Percentiles rank a stretch among this genome's conserved stretches.
These are phyloP conservation scores for Marvania coccoides DNA, from an alignment of 139 green algal genomes.

Conservation along the genomic window DNA sequence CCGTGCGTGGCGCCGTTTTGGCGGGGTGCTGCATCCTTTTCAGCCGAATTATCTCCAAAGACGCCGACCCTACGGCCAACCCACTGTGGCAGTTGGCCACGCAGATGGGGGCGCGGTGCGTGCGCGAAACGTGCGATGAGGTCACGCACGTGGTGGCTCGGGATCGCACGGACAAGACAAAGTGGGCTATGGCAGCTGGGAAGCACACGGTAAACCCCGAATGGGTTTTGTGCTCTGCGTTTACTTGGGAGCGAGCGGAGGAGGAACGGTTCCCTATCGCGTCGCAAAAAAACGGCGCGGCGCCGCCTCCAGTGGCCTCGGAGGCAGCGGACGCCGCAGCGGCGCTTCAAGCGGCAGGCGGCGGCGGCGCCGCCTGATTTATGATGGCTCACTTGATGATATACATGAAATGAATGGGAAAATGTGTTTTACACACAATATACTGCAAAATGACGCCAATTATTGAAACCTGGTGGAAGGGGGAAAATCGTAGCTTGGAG, in stretches of 20 bases:
- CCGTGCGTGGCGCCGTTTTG: conserved; percentile 30
- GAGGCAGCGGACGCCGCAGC: not conserved
- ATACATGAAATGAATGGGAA: not conserved
- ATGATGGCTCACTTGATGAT: not conserved
- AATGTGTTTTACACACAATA: not conserved
- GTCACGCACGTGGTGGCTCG: conserved; percentile 65
- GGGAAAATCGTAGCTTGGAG: not conserved
- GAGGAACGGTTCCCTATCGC: conserved; percentile 32
- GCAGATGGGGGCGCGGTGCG: conserved; percentile 63
- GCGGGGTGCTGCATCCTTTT: conserved; percentile 56
- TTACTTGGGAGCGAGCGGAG: conserved; percentile 29
- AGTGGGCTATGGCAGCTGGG: conserved; percentile 28
- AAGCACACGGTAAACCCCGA: conserved; percentile 35
- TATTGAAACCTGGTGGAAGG: not conserved
- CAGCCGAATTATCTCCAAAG: conserved; percentile 59
- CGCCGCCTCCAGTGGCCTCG: not conserved
- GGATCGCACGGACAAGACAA: conserved; percentile 36
- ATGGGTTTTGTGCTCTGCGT: conserved; percentile 46
- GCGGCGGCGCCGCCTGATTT: not conserved
- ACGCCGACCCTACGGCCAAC: conserved; percentile 39
- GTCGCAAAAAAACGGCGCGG: not conserved
- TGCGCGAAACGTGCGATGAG: not conserved
- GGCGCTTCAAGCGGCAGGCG: not conserved
- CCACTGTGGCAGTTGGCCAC: conserved; percentile 66
- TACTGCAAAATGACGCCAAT: not conserved